A percentile compares a stretch with the other conserved stretches of the same genome.
These are phyloP conservation scores for Chimonanthus praecox DNA, from an alignment of 164 flowering plant genomes.

Conservation along the genomic window DNA sequence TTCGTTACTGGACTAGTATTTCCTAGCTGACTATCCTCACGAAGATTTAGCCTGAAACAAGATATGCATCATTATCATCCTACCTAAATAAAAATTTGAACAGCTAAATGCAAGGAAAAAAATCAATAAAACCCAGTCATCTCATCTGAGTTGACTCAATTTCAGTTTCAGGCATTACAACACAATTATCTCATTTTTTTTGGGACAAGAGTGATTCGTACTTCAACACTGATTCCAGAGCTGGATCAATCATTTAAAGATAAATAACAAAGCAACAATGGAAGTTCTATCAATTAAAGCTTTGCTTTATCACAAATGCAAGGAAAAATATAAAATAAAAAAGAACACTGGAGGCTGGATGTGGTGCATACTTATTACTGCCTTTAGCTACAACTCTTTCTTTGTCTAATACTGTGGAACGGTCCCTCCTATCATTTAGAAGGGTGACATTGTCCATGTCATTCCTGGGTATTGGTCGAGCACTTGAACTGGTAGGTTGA, in stretches of 20 bases:
- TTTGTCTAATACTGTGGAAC: constrained; percentile 30
- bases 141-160: not conserved
- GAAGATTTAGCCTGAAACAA: constrained; percentile 40
- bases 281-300: no score
- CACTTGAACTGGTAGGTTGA: constrained; percentile 29
- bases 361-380: constrained; percentile 20
- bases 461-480: constrained; percentile 34
- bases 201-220: no score
- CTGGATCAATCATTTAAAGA: no score
- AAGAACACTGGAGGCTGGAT: not conserved
- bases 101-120: no score
- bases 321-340: no score
- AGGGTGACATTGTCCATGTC: constrained; percentile 46
- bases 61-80: not conserved
- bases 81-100: no score
- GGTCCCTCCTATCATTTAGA: constrained; percentile 34
- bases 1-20: constrained; percentile 42
- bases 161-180: not conserved
- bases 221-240: no score
- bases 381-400: constrained; percentile 39
- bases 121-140: not conserved
- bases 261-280: no score
- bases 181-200: not conserved
- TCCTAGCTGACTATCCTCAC: constrained; percentile 41
- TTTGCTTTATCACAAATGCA: no score